phyloP scores from a whole-genome alignment of 331 rosid species.

The Saraca asoca region DNA sequence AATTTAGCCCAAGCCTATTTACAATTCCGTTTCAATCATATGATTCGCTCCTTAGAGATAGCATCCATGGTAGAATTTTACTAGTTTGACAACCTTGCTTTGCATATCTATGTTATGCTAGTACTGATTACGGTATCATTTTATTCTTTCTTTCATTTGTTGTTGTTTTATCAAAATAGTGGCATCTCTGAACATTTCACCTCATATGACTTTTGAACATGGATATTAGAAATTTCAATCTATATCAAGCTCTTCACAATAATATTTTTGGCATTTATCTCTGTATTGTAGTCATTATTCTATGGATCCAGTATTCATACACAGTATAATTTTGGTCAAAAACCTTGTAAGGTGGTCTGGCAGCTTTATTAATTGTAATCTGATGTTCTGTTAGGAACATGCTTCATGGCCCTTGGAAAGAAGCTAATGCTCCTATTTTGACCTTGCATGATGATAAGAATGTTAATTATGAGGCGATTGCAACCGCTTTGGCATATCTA shows the following conservation, averaged over 20 bases:
- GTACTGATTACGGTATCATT: not conserved
- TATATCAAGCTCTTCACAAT: not conserved
- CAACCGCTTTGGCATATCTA: conserved; percentile 86
- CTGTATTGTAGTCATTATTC: not conserved
- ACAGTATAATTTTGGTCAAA: not conserved
- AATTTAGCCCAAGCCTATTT: too few species aligned
- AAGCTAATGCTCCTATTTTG: conserved; percentile 79
- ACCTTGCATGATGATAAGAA: conserved; percentile 84
- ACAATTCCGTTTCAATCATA: too few species aligned
- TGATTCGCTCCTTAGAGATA: too few species aligned
- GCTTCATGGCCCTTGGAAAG: conserved; percentile 99
- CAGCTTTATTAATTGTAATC: conserved; percentile 11
- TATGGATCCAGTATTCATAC: not conserved
- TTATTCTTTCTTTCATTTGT: not conserved
- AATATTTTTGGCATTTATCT: too few species aligned
- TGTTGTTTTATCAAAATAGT: not conserved
- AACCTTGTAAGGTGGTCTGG: not conserved
- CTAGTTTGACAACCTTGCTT: too few species aligned
- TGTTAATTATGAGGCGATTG: conserved; percentile 82
- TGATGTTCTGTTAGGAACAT: conserved; percentile 64
- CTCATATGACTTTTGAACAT: not conserved
- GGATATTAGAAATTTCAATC: too few species aligned
- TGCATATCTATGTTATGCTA: too few species aligned
- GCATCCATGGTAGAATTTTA: too few species aligned
- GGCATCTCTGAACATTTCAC: not conserved